Percentiles rank a stretch among this genome's conserved stretches.
These are phyloP conservation scores for Volvox carteri DNA, from an alignment of 163 green algal species.

Conservation along the genomic window DNA sequence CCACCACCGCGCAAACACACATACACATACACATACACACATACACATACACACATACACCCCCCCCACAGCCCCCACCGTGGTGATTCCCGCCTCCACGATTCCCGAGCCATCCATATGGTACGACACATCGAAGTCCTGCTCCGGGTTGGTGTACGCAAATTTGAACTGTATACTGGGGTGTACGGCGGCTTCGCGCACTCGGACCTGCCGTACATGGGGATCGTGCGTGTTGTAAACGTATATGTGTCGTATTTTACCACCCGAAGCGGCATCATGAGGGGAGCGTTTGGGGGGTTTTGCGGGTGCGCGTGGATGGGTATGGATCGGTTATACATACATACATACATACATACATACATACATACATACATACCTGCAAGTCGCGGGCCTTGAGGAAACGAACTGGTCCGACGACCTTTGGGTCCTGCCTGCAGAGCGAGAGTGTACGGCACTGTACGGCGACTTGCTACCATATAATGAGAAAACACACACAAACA, in stretches of 20 bases:
- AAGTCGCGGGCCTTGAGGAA: constrained; percentile 37
- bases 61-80: too few relatives aligned
- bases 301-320: too few relatives aligned
- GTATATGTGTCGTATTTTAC: too few relatives aligned
- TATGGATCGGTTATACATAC: too few relatives aligned
- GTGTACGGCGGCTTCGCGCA: constrained; percentile 43
- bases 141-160: constrained; percentile 73
- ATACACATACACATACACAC: not conserved
- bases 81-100: constrained; percentile 67
- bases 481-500: too few relatives aligned
- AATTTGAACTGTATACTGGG: constrained; percentile 64
- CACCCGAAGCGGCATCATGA: too few relatives aligned
- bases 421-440: not conserved
- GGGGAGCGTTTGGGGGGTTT: too few relatives aligned
- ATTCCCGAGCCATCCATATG: constrained; percentile 61
- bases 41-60: not conserved
- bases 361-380: constrained; percentile 11
- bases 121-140: constrained; percentile 76
- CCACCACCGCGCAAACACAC: not conserved
- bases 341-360: too few relatives aligned
- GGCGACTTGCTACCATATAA: too few relatives aligned
- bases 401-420: not conserved
- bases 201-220: constrained; percentile 34
- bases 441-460: not conserved
- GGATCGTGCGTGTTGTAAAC: too few relatives aligned